phyloP scores from a whole-genome alignment of 371 early-diverging fungal genomes.

The Chytridium lagenaria region DNA sequence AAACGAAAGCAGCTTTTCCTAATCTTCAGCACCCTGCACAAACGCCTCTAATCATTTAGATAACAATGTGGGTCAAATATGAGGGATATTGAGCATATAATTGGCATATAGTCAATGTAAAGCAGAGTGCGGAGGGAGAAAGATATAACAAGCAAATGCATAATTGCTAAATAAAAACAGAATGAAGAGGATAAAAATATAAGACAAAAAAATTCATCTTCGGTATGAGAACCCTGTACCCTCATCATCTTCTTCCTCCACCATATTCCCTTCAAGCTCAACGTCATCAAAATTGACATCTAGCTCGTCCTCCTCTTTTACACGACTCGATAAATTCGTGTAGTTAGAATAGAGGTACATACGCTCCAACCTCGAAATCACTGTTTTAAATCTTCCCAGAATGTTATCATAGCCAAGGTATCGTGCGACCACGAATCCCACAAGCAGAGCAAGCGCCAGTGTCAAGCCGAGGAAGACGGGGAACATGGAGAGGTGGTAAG shows the following conservation, averaged over 20 bases:
- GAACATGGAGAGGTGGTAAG: constrained; percentile 19
- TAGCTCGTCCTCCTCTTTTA: constrained; percentile 33
- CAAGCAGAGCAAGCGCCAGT: constrained; percentile 31
- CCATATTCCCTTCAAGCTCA: constrained; percentile 30
- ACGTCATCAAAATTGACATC: constrained; percentile 43
- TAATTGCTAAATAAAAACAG: no score
- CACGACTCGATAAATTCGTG: constrained; percentile 27
- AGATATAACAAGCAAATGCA: no score
- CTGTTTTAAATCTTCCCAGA: constrained; percentile 37
- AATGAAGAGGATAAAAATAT: no score
- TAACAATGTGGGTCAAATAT: no score
- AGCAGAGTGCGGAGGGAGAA: no score
- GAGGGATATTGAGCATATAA: no score
- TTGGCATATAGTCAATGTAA: no score
- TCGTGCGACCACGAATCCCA: constrained; percentile 33
- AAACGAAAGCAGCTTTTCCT: no score
- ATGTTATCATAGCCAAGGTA: constrained; percentile 49
- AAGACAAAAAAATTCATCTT: not conserved
- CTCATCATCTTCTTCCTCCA: constrained; percentile 34
- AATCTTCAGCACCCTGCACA: no score
- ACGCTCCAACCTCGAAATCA: constrained; percentile 31
- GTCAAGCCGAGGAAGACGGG: constrained; percentile 43
- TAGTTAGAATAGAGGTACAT: not conserved
- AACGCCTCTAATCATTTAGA: no score
- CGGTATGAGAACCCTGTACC: constrained; percentile 36